phyloP scores from a whole-genome alignment of 2,329 filamentous ascomycete genomes.

The Diaporthe caulivora region DNA sequence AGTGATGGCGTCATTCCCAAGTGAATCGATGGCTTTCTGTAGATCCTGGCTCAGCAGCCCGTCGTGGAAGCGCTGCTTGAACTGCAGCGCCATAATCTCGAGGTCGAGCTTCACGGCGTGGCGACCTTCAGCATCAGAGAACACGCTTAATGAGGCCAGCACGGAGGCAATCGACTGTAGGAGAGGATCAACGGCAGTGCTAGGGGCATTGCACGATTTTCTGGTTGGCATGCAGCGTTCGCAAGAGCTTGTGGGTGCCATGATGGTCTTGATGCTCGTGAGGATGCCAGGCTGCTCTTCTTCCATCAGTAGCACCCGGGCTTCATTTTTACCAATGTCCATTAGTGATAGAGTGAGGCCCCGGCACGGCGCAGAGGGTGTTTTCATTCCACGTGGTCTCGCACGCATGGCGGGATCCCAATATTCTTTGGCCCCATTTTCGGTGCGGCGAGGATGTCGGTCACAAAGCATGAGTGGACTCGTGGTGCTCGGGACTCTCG shows the following conservation, averaged over 20 bases:
- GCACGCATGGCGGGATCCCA: slow-evolving; percentile 5
- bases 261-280: neutral
- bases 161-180: slow-evolving; percentile 1
- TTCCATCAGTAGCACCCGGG: neutral
- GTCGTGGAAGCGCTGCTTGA: slow-evolving; percentile 7
- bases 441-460: neutral
- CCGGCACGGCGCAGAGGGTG: neutral
- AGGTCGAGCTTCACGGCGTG: slow-evolving; percentile 20
- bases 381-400: neutral
- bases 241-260: too few relatives aligned
- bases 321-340: neutral
- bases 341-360: neutral
- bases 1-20: slow-evolving; percentile 2
- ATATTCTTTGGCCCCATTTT: neutral
- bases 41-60: slow-evolving; percentile 4
- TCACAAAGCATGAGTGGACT: neutral
- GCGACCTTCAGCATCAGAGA: neutral
- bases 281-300: neutral
- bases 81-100: slow-evolving; percentile 23
- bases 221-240: neutral
- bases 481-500: neutral
- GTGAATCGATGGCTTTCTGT: neutral
- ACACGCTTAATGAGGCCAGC: neutral
- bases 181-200: neutral
- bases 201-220: neutral